Base-by-base conservation (phyloP, 164 flowering plant species). In the Vitis riparia region DNA sequence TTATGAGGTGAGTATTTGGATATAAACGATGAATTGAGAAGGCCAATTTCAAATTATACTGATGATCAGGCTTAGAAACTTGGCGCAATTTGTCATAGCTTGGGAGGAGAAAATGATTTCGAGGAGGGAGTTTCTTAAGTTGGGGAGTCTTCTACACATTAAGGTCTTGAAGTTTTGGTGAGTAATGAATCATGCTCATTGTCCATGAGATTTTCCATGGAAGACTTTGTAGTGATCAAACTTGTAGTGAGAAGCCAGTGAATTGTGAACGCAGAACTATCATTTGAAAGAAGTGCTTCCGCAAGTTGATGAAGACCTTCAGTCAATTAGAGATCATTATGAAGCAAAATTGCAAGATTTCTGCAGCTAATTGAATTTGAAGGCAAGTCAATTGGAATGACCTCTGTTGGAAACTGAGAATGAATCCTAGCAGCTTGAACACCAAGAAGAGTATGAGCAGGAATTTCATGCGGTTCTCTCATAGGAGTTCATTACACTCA, bases 221-320 rank as follows among this genome's bases (percentile, higher is more conserved):
- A 19, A 19, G 23, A 19, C 23, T 19, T 19, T 19, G 23, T 19
- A 19, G 1, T 19, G 23, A 19, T 19, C 23, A 19, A 19, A 19
- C 23, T 19, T 19, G 23, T 19, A 19, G 23, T 19, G 23, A 23
- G 98, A 95, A 81, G 92, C 94, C 50, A 79, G 68, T 80, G 94
- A 89, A 68, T 72, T 90, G 63, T 86, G 85, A 13, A 14, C 74
- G 67, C 84, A 89, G 75, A 93, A 88, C 68, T 73, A 57, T 60
- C 76, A 65, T 71, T 72, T 88, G 0, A 90, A 90, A 78, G 86
- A 82, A 63, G 68, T 77, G 79, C 77, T 94, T 11, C 73, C 71
- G 17, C 79, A 85, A 70, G 81, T 86, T 52, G 76, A 73, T 29
- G 83, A 88, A 74, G 91, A 89, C 75, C 80, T 89, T 27, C 74